Percentiles rank a stretch among this genome's conserved stretches.
These are phyloP conservation scores for Chalaropsis ovoidea DNA, from an alignment of 2,329 filamentous ascomycete species.

Conservation along the genomic window DNA sequence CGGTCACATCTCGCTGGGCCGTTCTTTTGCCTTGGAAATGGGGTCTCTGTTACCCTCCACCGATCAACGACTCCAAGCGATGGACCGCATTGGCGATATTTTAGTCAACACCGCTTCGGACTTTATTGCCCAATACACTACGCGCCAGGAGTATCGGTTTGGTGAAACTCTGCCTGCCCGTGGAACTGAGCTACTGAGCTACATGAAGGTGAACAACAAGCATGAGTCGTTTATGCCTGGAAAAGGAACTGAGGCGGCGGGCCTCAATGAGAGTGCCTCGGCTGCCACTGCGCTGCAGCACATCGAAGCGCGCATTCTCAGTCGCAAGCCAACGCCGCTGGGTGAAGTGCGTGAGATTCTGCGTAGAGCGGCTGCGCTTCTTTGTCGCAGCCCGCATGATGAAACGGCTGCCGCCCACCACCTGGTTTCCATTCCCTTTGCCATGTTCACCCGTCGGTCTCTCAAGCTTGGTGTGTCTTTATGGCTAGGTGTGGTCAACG, in stretches of 20 bases:
- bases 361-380: conserved; percentile 70
- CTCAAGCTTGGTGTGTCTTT: conserved; percentile 92
- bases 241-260: conserved; percentile 33
- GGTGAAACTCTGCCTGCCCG: conserved; percentile 64
- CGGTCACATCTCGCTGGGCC: conserved; percentile 80
- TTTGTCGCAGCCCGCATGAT: conserved; percentile 67
- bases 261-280: conserved; percentile 42
- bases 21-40: conserved; percentile 90
- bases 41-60: conserved; percentile 75
- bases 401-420: conserved; percentile 74
- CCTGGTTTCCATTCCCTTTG: conserved; percentile 85
- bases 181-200: conserved; percentile 53
- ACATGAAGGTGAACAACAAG: conserved; percentile 42
- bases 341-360: conserved; percentile 71
- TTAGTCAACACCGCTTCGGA: conserved; percentile 88
- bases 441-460: conserved; percentile 84
- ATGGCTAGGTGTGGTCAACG: conserved; percentile 94
- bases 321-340: conserved; percentile 59
- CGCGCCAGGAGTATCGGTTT: conserved; percentile 88
- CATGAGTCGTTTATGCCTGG: conserved; percentile 44
- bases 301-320: conserved; percentile 60
- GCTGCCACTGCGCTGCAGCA: conserved; percentile 58
- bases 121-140: conserved; percentile 94
- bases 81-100: conserved; percentile 63
- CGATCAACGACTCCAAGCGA: conserved; percentile 73